A percentile compares a stretch with the other conserved stretches of the same genome.
phyloP scores from a whole-genome alignment of 331 rosid species.

The Prunus yedoensis region DNA sequence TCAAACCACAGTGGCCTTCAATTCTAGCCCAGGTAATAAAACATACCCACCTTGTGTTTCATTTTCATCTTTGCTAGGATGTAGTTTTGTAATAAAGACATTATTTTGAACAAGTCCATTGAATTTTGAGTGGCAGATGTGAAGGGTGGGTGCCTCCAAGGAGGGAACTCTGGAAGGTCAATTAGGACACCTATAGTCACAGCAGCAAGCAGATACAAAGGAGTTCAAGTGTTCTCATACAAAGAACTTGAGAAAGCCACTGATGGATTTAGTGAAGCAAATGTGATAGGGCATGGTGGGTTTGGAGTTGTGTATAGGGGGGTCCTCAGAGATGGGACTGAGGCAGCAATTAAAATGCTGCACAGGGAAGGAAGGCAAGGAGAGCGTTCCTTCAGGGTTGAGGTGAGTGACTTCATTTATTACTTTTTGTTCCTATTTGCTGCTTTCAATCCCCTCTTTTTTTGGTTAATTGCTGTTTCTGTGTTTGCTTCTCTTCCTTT shows the following conservation, averaged over 20 bases:
- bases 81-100: not conserved
- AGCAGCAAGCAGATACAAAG: slow-evolving; percentile 41
- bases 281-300: slow-evolving; percentile 66
- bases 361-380: slow-evolving; percentile 72
- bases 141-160: slow-evolving; percentile 75
- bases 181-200: not conserved
- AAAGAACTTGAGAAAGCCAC: slow-evolving; percentile 84
- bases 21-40: slow-evolving; percentile 76
- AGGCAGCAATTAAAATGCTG: slow-evolving; percentile 75
- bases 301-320: slow-evolving; percentile 73
- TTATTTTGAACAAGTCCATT: not conserved
- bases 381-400: slow-evolving; percentile 94
- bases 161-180: slow-evolving; percentile 54
- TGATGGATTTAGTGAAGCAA: slow-evolving; percentile 54
- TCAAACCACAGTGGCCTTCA: slow-evolving; percentile 44
- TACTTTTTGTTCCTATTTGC: slow-evolving; percentile 32
- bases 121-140: slow-evolving; percentile 50
- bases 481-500: not conserved
- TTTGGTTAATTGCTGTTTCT: slow-evolving; percentile 4
- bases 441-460: not conserved
- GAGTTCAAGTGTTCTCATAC: slow-evolving; percentile 86
- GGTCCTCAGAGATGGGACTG: slow-evolving; percentile 72
- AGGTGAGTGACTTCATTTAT: slow-evolving; percentile 70
- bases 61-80: not conserved
- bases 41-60: not conserved